A percentile compares a stretch with the other conserved stretches of the same genome.
Evolutionary conservation across 2,329 filamentous ascomycete genomes (phyloP).

Genomic region (Fusarium ramigenum): DNA sequence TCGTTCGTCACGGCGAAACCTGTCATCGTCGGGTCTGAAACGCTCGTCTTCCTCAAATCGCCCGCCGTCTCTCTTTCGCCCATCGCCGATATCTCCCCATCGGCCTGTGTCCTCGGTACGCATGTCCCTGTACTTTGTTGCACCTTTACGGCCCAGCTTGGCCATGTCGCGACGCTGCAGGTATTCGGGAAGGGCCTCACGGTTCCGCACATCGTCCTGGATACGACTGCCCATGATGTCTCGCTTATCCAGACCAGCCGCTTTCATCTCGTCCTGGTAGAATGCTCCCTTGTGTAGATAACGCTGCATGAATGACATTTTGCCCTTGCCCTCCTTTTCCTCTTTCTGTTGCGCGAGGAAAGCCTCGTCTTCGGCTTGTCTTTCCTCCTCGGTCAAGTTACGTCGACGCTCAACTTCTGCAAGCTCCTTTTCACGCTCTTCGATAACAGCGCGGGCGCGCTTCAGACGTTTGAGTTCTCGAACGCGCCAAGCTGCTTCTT

Average conservation of each 20-base stretch:
- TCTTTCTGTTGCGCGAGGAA: constrained; percentile 81
- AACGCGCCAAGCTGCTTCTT: constrained; percentile 92
- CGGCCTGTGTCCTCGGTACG: constrained; percentile 88
- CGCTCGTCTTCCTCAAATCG: constrained; percentile 66
- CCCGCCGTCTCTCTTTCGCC: constrained; percentile 48
- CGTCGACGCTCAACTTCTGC: constrained; percentile 90
- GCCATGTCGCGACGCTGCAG: constrained; percentile 95
- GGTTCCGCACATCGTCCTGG: constrained; percentile 83
- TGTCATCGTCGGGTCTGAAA: constrained; percentile 71
- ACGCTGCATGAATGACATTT: constrained; percentile 91
- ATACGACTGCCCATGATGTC: constrained; percentile 89
- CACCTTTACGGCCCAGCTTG: constrained; percentile 90
- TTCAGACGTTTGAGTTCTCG: constrained; percentile 90
- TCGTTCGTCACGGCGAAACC: constrained; percentile 53
- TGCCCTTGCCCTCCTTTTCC: constrained; percentile 79
- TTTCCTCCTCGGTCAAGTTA: constrained; percentile 86
- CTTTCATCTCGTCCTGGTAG: constrained; percentile 83
- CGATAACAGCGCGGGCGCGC: constrained; percentile 85
- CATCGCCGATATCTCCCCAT: constrained; percentile 76
- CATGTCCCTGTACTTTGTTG: constrained; percentile 89
- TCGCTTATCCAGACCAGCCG: constrained; percentile 78
- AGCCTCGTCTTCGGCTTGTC: constrained; percentile 83
- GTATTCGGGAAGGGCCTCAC: constrained; percentile 86
- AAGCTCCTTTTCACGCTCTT: constrained; percentile 82
- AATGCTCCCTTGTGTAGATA: constrained; percentile 98